Conservation (phyloP, 495 filamentous ascomycete genomes). For the Pseudevernia furfuracea region DNA sequence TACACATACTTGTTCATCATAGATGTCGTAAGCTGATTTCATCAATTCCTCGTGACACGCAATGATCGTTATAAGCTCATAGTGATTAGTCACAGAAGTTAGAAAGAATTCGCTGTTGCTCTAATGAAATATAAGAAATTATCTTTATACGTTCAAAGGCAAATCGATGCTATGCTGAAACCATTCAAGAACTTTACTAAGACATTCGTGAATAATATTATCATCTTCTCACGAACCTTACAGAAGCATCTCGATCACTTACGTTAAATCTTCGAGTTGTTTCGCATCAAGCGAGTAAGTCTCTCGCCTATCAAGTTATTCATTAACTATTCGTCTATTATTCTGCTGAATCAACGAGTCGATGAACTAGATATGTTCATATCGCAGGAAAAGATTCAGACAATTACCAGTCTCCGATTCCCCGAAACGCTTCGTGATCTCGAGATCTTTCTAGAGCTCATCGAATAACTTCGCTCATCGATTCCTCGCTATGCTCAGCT, state of each 20-base stretch:
- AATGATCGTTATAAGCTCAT: slow-evolving; percentile 12
- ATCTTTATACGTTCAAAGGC: neutral
- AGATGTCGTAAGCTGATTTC: slow-evolving; percentile 6
- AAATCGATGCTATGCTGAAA: neutral
- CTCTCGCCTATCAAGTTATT: slow-evolving; percentile 1
- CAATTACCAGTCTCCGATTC: neutral
- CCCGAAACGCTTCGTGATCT: slow-evolving; percentile 4
- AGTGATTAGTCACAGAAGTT: slow-evolving; percentile 5
- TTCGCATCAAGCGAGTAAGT: neutral
- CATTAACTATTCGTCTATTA: slow-evolving; percentile 13
- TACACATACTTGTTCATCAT: neutral
- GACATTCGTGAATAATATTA: slow-evolving; percentile 14
- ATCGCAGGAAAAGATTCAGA: neutral
- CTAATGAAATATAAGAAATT: slow-evolving; percentile 12
- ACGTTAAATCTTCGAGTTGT: neutral
- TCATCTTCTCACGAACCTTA: neutral
- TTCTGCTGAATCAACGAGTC: neutral
- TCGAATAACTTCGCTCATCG: neutral
- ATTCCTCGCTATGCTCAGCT: slow-evolving; percentile 3
- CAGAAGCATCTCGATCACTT: neutral
- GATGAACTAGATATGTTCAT: neutral
- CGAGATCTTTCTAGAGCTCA: neutral
- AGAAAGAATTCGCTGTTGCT: slow-evolving; percentile 5
- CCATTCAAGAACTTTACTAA: neutral
- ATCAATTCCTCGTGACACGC: slow-evolving; percentile 6